Evolutionary conservation across 2,329 filamentous ascomycete species (phyloP).

Genomic region (Nigrospora osmanthi): DNA sequence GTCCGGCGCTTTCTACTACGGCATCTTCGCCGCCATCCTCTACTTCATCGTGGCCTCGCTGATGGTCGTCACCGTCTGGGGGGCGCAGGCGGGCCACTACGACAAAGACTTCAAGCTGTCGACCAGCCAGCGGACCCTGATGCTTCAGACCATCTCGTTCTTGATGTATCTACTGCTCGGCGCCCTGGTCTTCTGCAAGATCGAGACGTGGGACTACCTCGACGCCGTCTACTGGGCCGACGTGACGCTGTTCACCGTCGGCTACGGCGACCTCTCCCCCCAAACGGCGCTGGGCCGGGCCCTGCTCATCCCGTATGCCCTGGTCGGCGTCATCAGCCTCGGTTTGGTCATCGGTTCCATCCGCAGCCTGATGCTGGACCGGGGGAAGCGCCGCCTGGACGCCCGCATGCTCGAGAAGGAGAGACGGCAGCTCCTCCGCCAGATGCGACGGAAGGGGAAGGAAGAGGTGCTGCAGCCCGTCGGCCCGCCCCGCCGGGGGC

Average conservation of each 20-base stretch:
- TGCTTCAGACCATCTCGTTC: constrained; percentile 83
- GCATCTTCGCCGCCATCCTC: constrained; percentile 67
- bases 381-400: constrained; percentile 44
- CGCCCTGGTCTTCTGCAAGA: constrained; percentile 62
- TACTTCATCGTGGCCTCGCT: constrained; percentile 75
- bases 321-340: constrained; percentile 73
- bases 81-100: constrained; percentile 64
- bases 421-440: constrained; percentile 37
- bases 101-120: constrained; percentile 71
- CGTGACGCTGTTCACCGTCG: constrained; percentile 59
- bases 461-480: constrained; percentile 44
- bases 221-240: constrained; percentile 77
- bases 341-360: constrained; percentile 80
- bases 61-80: constrained; percentile 71
- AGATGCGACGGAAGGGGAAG: constrained; percentile 35
- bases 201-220: constrained; percentile 69
- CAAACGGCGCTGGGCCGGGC: constrained; percentile 51
- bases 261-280: constrained; percentile 49
- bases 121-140: constrained; percentile 75
- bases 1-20: constrained; percentile 85
- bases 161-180: constrained; percentile 75
- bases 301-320: constrained; percentile 74
- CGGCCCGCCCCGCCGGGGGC: not conserved
- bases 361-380: constrained; percentile 54
- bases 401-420: constrained; percentile 54